Conservation (phyloP, 1,284 basidiomycete genomes). For the Cryptococcus wingfieldii region DNA sequence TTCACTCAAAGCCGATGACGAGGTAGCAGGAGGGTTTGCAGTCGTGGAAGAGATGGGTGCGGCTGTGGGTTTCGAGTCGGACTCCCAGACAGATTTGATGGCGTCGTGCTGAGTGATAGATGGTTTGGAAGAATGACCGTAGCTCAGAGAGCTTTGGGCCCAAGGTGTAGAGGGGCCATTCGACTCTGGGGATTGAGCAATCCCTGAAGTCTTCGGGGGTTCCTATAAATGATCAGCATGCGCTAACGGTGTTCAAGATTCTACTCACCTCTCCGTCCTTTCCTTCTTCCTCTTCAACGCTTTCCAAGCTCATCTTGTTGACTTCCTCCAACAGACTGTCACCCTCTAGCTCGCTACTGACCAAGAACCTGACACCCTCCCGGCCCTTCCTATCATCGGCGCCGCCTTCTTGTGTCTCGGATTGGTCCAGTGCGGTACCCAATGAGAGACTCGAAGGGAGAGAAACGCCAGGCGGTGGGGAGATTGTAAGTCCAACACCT, state of each 20-base stretch:
- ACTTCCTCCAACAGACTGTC: slow-evolving; percentile 48
- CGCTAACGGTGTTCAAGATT: not conserved
- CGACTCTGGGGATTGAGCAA: slow-evolving; percentile 14
- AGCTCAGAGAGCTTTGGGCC: slow-evolving; percentile 26
- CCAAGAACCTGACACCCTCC: slow-evolving; percentile 47
- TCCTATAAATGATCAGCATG: slow-evolving; percentile 6
- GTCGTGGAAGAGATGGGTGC: not conserved
- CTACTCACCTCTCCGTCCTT: slow-evolving; percentile 23
- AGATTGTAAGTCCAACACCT: not conserved
- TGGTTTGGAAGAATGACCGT: slow-evolving; percentile 17
- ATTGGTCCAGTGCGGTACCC: slow-evolving; percentile 4
- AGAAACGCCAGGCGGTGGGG: not conserved
- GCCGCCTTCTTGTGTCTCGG: not conserved
- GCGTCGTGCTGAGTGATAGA: slow-evolving; percentile 29
- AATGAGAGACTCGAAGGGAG: not conserved
- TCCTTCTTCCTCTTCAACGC: slow-evolving; percentile 30
- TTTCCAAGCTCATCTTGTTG: slow-evolving; percentile 48
- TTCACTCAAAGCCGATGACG: slow-evolving; percentile 16
- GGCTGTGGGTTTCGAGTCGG: not conserved
- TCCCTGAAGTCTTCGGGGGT: slow-evolving; percentile 30
- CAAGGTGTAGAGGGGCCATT: slow-evolving; percentile 24
- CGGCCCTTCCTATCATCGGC: not conserved
- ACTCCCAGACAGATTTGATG: slow-evolving; percentile 40
- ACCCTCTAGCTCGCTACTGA: slow-evolving; percentile 46
- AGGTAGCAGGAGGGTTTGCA: slow-evolving; percentile 18